Base-by-base conservation (phyloP, 768 basidiomycete genomes). In the Boletus rufocinnamomeus region DNA sequence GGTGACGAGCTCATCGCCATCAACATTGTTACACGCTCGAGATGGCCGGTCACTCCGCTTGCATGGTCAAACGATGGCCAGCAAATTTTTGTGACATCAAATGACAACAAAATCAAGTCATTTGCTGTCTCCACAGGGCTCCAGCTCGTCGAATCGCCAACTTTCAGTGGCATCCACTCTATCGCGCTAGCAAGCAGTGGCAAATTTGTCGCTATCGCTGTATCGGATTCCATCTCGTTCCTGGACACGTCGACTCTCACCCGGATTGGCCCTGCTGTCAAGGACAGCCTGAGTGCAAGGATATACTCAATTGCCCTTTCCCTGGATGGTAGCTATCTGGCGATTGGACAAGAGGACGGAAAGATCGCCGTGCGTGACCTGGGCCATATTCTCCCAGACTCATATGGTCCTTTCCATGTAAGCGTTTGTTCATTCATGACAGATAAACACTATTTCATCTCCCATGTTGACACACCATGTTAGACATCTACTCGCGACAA, bases 1-100 rank as follows among this genome's bases (percentile, higher is more conserved):
- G 47, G 47, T n/a, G 6, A n/a, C 4, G 6, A 48, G 4, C 30
- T 48, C n/a, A 14, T 21, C 13, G 2, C 13, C n/a, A 32, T 48
- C 19, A 7, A 14, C 3, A 8, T 4, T 5, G 1, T 8, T 2
- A 21, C 6, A 19, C 11, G 4, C 19, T 19, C 9, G 2, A 1
- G 1, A 19, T 40, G 2, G 8, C 28, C 11, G 14, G 19, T 2
- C 17, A 10, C 28, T n/a, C 27, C 27, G 6, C 10, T 47, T 5
- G 28, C 46, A 1, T 47, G 46, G 46, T 30, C 28, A 13, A 40
- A 40, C 19, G 38, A 45, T 17, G 28, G 19, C 10, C 17, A 30
- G 46, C 28, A 30, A 19, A 28, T 46, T 8, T 28, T 47, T n/a
- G 19, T 7, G 0, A 6, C 19, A 30, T 28, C 28, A 2, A 1